Conservation (phyloP, 2,329 filamentous ascomycete species). For the Apiospora rasikravindrae region DNA sequence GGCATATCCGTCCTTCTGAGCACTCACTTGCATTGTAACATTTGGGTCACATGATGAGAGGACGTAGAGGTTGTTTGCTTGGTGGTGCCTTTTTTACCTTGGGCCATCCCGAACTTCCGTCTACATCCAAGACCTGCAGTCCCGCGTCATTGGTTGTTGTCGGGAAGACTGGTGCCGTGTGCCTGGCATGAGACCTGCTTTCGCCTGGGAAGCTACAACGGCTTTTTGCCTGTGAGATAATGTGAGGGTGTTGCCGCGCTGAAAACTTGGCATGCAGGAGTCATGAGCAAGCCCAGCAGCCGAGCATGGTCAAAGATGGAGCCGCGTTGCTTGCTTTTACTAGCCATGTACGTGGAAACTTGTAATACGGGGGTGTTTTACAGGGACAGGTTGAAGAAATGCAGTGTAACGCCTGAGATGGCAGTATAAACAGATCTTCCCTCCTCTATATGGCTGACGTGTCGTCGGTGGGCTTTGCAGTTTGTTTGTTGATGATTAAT, state of each 20-base stretch:
- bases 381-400: background rate
- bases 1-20: background rate
- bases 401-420: background rate
- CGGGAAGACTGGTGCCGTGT: background rate
- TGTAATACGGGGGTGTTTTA: background rate
- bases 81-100: background rate
- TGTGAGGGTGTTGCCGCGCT: background rate
- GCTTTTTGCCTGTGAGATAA: background rate
- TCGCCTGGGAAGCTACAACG: background rate
- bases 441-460: background rate
- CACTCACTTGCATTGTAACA: background rate
- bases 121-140: background rate
- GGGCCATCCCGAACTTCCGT: too few species aligned
- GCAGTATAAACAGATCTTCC: background rate
- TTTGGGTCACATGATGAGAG: background rate
- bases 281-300: conserved; percentile 1
- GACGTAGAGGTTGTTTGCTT: background rate
- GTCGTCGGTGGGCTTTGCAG: background rate
- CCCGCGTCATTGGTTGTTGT: background rate
- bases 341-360: background rate
- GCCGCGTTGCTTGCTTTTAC: background rate
- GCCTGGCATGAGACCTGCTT: background rate
- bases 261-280: background rate
- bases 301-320: background rate
- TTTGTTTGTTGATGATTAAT: background rate